Conservation (phyloP, 208 protist species). For the Leishmania martiniquensis region DNA sequence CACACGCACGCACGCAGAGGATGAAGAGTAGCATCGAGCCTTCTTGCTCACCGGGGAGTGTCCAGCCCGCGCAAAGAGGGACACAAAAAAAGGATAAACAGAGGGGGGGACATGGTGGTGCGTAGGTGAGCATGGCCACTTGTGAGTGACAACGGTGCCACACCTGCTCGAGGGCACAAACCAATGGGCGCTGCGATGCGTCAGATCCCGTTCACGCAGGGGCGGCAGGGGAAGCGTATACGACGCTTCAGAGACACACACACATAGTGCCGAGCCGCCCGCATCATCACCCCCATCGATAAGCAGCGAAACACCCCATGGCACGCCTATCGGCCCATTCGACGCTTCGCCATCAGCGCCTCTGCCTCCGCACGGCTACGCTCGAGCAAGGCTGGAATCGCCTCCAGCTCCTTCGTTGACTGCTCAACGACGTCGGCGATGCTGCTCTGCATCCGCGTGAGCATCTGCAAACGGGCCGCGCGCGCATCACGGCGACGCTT, state of each 20-base stretch:
- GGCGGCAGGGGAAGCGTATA: neutral
- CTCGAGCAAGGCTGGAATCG: constrained; percentile 22
- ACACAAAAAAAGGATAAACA: neutral
- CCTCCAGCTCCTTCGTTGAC: constrained; percentile 22
- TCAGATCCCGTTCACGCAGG: neutral
- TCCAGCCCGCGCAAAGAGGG: too few relatives aligned
- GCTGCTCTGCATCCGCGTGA: constrained; percentile 40
- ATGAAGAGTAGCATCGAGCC: neutral
- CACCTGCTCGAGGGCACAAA: neutral
- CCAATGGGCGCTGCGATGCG: neutral
- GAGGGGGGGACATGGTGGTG: neutral
- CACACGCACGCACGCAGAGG: neutral
- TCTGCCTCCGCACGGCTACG: constrained; percentile 17
- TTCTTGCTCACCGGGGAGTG: neutral
- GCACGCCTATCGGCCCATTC: neutral
- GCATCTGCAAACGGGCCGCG: constrained; percentile 37
- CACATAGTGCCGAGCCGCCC: neutral
- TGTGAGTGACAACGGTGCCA: neutral
- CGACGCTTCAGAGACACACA: neutral
- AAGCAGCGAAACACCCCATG: neutral
- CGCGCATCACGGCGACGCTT: constrained; percentile 41
- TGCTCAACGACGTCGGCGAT: constrained; percentile 37
- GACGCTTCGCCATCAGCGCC: constrained; percentile 7
- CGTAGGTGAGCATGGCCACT: neutral
- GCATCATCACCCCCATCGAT: neutral